phyloP scores from a whole-genome alignment of 352 stramenopile genomes.

The Phytophthora idaei region DNA sequence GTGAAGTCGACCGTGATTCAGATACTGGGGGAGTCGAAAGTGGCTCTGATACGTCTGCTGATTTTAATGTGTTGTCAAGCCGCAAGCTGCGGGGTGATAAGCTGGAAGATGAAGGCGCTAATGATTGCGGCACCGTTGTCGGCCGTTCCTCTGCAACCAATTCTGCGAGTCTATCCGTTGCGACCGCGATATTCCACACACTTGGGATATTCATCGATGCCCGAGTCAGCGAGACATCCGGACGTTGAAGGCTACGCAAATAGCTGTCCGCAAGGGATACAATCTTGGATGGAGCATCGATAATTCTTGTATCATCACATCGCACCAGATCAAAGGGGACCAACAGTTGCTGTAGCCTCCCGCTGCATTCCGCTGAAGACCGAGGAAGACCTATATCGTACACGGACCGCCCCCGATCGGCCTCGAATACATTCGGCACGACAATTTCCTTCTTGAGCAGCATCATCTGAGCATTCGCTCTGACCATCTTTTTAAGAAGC shows the following conservation, averaged over 20 bases:
- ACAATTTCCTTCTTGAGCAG: slow-evolving; percentile 23
- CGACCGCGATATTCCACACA: slow-evolving; percentile 35
- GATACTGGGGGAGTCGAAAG: background rate
- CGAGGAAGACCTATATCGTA: background rate
- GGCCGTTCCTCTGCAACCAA: slow-evolving; percentile 22
- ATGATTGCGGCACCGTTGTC: background rate
- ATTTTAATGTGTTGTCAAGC: background rate
- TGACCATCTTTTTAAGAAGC: slow-evolving; percentile 26
- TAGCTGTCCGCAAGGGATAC: slow-evolving; percentile 19
- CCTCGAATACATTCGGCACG: slow-evolving; percentile 27
- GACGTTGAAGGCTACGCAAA: slow-evolving; percentile 18
- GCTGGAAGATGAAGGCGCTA: background rate
- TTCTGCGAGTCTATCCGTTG: slow-evolving; percentile 1
- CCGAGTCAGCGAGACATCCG: slow-evolving; percentile 35
- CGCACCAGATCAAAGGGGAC: slow-evolving; percentile 32
- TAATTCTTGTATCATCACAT: slow-evolving; percentile 27
- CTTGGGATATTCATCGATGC: slow-evolving; percentile 39
- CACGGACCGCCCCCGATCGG: slow-evolving; percentile 5
- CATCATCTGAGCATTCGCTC: slow-evolving; percentile 15
- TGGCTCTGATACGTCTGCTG: background rate
- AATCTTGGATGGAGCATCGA: slow-evolving; percentile 23
- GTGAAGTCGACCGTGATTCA: background rate
- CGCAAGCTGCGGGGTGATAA: background rate
- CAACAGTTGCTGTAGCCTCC: slow-evolving; percentile 28
- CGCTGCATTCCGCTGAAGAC: slow-evolving; percentile 1